phyloP scores from a whole-genome alignment of 1,284 basidiomycete genomes.

The Cryptococcus hybrid region DNA sequence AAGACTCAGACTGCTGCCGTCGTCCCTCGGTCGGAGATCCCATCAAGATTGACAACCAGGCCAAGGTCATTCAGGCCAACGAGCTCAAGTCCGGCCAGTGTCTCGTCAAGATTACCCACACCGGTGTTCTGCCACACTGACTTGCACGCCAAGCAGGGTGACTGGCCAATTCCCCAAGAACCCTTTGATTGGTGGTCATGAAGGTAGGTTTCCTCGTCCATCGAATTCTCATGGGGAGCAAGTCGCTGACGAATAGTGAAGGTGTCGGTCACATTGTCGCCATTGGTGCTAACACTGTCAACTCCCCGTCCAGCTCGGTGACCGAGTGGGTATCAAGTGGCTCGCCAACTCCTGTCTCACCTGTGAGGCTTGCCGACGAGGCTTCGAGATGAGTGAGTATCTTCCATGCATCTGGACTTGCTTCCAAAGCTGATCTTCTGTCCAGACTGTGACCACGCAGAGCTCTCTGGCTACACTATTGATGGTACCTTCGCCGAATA shows the following conservation, averaged over 20 bases:
- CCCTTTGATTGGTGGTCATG: constrained; percentile 69
- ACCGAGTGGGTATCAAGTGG: constrained; percentile 84
- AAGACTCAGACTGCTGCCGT: constrained; percentile 64
- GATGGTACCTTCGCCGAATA: constrained; percentile 85
- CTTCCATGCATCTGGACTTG: neutral
- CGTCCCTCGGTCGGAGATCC: constrained; percentile 52
- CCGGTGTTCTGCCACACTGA: constrained; percentile 53
- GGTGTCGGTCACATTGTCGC: constrained; percentile 62
- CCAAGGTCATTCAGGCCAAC: constrained; percentile 59
- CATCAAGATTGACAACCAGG: constrained; percentile 34
- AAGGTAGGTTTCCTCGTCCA: constrained; percentile 12
- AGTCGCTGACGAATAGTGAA: neutral
- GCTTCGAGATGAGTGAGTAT: constrained; percentile 55
- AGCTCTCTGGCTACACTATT: constrained; percentile 68
- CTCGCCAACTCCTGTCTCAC: constrained; percentile 65
- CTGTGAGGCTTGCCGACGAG: constrained; percentile 72
- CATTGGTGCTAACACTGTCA: constrained; percentile 66
- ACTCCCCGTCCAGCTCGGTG: constrained; percentile 59
- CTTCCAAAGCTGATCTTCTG: neutral
- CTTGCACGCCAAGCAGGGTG: constrained; percentile 63
- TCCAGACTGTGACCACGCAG: constrained; percentile 58
- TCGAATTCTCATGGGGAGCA: neutral
- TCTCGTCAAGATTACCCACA: constrained; percentile 70
- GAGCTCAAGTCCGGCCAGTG: constrained; percentile 75
- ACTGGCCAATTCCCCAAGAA: constrained; percentile 69